Evolutionary conservation across 768 basidiomycete genomes (phyloP).

Genomic region (Kwoniella botswanensis): DNA sequence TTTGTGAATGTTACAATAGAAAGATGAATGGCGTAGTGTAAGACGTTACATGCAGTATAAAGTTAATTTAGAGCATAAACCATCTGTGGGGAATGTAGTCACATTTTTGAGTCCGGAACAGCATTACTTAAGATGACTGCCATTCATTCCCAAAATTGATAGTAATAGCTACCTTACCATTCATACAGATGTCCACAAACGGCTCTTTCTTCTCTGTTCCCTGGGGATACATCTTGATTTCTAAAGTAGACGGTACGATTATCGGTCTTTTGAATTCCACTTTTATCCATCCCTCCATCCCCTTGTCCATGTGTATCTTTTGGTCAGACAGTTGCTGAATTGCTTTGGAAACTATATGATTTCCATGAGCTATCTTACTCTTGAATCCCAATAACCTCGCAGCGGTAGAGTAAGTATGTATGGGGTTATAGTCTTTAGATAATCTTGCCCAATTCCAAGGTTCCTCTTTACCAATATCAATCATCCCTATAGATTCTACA

Average conservation of each 20-base stretch:
- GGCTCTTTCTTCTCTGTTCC: neutral
- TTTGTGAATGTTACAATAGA: no score
- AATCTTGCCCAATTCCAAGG: conserved; percentile 30
- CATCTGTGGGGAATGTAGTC: no score
- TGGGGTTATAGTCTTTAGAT: conserved; percentile 42
- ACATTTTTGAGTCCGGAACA: no score
- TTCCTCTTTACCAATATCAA: conserved; percentile 16
- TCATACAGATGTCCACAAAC: conserved; percentile 7
- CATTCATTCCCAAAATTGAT: neutral
- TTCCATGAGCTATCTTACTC: conserved; percentile 34
- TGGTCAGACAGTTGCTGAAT: neutral
- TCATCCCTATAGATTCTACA: neutral
- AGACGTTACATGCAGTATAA: no score
- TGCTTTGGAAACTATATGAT: conserved; percentile 27
- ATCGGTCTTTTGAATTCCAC: conserved; percentile 33
- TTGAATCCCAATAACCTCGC: conserved; percentile 33
- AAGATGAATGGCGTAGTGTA: no score
- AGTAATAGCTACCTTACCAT: conserved; percentile 7
- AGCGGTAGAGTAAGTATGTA: conserved; percentile 27
- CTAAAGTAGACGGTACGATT: conserved; percentile 22
- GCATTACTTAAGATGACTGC: no score
- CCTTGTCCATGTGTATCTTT: neutral
- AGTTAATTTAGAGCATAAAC: no score
- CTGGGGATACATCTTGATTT: neutral
- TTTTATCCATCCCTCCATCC: conserved; percentile 21